Conservation (phyloP, 495 filamentous ascomycete genomes). For the Xeromyces bisporus region DNA sequence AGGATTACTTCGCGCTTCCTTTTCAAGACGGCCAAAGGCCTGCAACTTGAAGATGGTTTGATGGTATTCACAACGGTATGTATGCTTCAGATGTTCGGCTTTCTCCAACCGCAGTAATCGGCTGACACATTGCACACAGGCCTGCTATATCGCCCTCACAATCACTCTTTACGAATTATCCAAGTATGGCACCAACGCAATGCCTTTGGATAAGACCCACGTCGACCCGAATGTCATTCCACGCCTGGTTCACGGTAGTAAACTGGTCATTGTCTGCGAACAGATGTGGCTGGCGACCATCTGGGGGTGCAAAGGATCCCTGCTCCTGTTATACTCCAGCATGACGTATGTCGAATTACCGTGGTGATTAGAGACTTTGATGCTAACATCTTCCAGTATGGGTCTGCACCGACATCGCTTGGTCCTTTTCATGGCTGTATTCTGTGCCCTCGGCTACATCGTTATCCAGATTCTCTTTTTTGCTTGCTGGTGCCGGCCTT, state of each 20-base stretch:
- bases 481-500: conserved; percentile 39
- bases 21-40: conserved; percentile 23
- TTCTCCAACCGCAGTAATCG: background rate
- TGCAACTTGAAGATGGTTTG: conserved; percentile 38
- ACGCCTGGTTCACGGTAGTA: conserved; percentile 34
- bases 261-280: conserved; percentile 28
- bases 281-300: conserved; percentile 24
- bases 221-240: conserved; percentile 30
- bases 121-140: background rate
- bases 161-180: conserved; percentile 35
- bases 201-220: conserved; percentile 26
- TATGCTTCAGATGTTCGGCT: background rate
- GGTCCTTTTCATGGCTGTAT: conserved; percentile 32
- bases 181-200: conserved; percentile 35
- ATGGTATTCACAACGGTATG: conserved; percentile 33
- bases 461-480: conserved; percentile 41
- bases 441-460: conserved; percentile 30
- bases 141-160: conserved; percentile 26
- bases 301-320: conserved; percentile 37
- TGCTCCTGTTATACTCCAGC: conserved; percentile 36
- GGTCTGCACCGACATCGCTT: conserved; percentile 24
- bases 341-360: conserved; percentile 23
- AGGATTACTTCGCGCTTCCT: conserved; percentile 17
- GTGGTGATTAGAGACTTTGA: too few relatives aligned
- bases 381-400: too few relatives aligned